phyloP scores from a whole-genome alignment of 371 early-diverging fungal genomes.

The Mucor irregularis region DNA sequence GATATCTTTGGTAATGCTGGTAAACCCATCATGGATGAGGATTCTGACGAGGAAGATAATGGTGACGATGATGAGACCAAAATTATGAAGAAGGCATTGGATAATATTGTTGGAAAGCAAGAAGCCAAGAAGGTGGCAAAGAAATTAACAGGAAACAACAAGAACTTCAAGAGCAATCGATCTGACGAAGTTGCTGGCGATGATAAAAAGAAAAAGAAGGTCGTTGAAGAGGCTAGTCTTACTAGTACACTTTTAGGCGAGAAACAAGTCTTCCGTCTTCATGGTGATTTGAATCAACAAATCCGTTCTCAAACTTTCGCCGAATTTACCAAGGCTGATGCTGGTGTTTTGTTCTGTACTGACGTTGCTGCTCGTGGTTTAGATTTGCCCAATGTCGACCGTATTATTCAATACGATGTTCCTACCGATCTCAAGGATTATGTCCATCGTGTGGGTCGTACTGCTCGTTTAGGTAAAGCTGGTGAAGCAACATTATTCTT shows the following conservation, averaged over 20 bases:
- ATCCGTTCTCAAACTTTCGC: conserved; percentile 74
- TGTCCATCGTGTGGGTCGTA: conserved; percentile 98
- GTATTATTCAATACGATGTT: conserved; percentile 97
- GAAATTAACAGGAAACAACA: conserved; percentile 6
- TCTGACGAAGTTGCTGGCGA: conserved; percentile 11
- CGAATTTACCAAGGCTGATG: conserved; percentile 64
- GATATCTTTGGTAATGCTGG: conserved; percentile 67
- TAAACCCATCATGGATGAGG: conserved; percentile 39
- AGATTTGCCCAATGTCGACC: conserved; percentile 92
- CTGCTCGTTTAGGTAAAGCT: conserved; percentile 91
- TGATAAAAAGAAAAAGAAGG: conserved; percentile 29
- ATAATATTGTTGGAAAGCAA: conserved; percentile 15
- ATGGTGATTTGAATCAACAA: conserved; percentile 86
- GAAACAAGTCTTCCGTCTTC: conserved; percentile 77
- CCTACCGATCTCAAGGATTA: conserved; percentile 93
- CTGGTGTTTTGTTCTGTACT: conserved; percentile 90
- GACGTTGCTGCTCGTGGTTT: conserved; percentile 99
- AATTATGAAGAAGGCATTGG: conserved; percentile 27
- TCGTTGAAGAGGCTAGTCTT: conserved; percentile 29
- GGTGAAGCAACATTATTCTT: conserved; percentile 87
- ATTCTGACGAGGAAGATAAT: conserved; percentile 44
- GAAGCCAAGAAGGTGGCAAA: conserved; percentile 14
- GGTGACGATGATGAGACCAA: conserved; percentile 40
- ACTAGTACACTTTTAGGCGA: conserved; percentile 56
- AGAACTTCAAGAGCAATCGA: conserved; percentile 25